Conservation (phyloP, 2,329 filamentous ascomycete species). For the Cladophialophora bantiana region DNA sequence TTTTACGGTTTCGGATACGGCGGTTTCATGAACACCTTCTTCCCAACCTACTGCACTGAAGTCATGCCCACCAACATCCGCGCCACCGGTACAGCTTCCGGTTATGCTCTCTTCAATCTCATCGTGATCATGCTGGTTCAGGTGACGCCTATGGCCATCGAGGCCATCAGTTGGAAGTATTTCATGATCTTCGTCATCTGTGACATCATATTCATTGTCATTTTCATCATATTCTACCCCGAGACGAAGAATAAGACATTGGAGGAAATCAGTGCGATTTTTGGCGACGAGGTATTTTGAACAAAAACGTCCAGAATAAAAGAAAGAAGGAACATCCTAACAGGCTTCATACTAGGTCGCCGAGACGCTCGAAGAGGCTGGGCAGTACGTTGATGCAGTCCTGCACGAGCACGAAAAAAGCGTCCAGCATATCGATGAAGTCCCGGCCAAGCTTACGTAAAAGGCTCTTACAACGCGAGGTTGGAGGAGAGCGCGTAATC, state of each 20-base stretch:
- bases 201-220: conserved; percentile 57
- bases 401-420: not conserved
- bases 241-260: conserved; percentile 41
- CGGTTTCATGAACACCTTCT: conserved; percentile 17
- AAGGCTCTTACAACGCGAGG: not conserved
- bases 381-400: not conserved
- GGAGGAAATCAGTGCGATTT: conserved; percentile 42
- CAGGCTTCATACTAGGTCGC: not conserved
- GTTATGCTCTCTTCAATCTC: conserved; percentile 41
- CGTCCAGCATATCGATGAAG: not conserved
- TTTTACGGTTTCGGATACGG: conserved; percentile 14
- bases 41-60: conserved; percentile 13
- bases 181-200: conserved; percentile 66
- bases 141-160: conserved; percentile 62
- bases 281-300: conserved; percentile 38
- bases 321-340: not conserved
- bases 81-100: conserved; percentile 1
- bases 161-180: conserved; percentile 63
- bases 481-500: no score
- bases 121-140: conserved; percentile 62
- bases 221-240: conserved; percentile 63
- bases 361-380: conserved; percentile 3
- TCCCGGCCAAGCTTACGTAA: not conserved
- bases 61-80: conserved; percentile 22
- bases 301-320: not conserved